Evolutionary conservation across 306 rosid species (phyloP).

Genomic region (Cicer yamashitae): DNA sequence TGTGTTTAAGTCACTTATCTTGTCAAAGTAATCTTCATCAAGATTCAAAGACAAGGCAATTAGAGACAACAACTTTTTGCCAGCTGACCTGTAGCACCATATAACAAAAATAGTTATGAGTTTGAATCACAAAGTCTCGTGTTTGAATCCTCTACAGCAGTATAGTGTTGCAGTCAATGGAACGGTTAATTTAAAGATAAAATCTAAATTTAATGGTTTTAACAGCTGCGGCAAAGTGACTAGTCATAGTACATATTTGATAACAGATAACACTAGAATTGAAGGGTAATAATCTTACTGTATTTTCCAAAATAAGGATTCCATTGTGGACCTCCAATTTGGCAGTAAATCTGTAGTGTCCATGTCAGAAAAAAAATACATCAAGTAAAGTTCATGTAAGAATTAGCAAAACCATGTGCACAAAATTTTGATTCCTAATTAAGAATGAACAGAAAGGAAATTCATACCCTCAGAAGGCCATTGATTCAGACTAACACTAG

Average conservation of each 20-base stretch:
- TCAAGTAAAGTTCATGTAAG: conserved; percentile 7
- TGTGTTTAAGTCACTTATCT: conserved; percentile 58
- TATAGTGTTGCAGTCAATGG: too few relatives aligned
- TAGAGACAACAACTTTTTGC: conserved; percentile 61
- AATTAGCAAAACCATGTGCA: not conserved
- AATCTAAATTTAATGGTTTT: too few relatives aligned
- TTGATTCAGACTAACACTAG: conserved; percentile 59
- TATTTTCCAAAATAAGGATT: conserved; percentile 57
- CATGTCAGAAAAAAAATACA: conserved; percentile 37
- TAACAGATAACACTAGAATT: not conserved
- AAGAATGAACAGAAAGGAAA: conserved; percentile 23
- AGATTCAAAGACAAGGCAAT: conserved; percentile 74
- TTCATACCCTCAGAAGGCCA: conserved; percentile 84
- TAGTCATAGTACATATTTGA: too few relatives aligned
- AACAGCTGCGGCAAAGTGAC: too few relatives aligned
- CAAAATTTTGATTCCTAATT: not conserved
- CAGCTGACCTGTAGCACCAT: conserved; percentile 57
- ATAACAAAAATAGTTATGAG: conserved; percentile 11
- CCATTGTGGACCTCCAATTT: conserved; percentile 75
- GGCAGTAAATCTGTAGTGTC: conserved; percentile 64
- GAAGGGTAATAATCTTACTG: conserved; percentile 54
- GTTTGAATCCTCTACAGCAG: too few relatives aligned
- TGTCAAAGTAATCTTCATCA: conserved; percentile 71
- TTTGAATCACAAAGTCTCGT: too few relatives aligned
- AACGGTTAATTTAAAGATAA: too few relatives aligned